phyloP scores from a whole-genome alignment of 331 rosid genomes.

The Cucumis variabilis region DNA sequence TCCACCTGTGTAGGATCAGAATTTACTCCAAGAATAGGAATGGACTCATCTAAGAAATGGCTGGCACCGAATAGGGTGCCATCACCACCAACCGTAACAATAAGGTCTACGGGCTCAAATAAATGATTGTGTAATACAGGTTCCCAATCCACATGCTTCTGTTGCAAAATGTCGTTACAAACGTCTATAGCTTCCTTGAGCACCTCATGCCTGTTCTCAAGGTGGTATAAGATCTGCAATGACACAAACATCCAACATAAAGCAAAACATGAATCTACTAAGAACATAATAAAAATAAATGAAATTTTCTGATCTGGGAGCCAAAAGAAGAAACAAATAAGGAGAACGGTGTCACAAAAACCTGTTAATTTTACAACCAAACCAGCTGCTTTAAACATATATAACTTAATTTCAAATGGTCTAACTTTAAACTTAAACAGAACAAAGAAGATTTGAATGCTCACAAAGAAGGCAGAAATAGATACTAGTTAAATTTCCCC shows the following conservation, averaged over 20 bases:
- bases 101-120: conserved; percentile 75
- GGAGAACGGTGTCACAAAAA: not conserved
- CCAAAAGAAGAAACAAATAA: not conserved
- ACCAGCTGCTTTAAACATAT: not conserved
- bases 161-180: conserved; percentile 71
- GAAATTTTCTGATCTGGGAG: not conserved
- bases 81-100: conserved; percentile 91
- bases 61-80: conserved; percentile 92
- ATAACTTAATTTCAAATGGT: not conserved
- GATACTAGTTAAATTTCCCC: not conserved
- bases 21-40: conserved; percentile 92
- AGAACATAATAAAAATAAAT: not conserved
- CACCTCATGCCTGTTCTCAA: conserved; percentile 67
- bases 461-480: not conserved
- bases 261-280: not conserved
- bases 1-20: conserved; percentile 85
- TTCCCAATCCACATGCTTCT: conserved; percentile 79
- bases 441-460: not conserved
- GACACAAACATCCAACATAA: conserved; percentile 27
- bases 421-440: not conserved
- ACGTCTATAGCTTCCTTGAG: conserved; percentile 68
- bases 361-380: not conserved
- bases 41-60: conserved; percentile 75
- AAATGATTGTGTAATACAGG: conserved; percentile 52
- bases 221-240: conserved; percentile 57